Conservation (phyloP, 1,139 yeast species). For the Arxiozyma slooffiae region DNA sequence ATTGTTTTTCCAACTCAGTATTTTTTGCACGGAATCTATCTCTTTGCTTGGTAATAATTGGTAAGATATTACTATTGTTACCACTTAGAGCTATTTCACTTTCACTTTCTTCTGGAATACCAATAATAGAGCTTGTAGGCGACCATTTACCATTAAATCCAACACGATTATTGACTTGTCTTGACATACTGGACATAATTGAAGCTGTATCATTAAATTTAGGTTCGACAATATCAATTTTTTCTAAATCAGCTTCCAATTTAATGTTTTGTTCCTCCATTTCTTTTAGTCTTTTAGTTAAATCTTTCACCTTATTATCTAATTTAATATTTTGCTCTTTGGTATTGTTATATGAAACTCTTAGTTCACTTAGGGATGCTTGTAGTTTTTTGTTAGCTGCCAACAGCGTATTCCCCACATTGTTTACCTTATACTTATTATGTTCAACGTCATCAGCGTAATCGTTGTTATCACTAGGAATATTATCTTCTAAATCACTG, state of each 20-base stretch:
- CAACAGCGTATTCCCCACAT: conserved; percentile 34
- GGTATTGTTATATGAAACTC: conserved; percentile 25
- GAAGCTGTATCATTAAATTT: conserved; percentile 52
- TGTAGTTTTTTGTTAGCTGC: conserved; percentile 38
- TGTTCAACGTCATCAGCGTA: conserved; percentile 31
- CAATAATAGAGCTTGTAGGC: conserved; percentile 44
- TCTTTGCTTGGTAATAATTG: conserved; percentile 87
- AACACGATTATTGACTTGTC: conserved; percentile 35
- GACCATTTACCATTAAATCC: conserved; percentile 32
- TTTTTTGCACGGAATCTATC: conserved; percentile 80
- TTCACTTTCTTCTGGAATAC: conserved; percentile 33
- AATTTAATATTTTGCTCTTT: conserved; percentile 19
- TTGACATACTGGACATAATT: conserved; percentile 51
- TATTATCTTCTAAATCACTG: conserved; percentile 11
- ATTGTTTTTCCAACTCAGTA: conserved; percentile 73
- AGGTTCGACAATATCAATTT: conserved; percentile 32
- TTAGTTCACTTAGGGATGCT: conserved; percentile 29
- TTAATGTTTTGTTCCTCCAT: conserved; percentile 45
- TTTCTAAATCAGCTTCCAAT: conserved; percentile 65
- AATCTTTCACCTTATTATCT: conserved; percentile 21
- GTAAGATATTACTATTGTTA: conserved; percentile 44
- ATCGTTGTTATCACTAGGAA: conserved; percentile 30
- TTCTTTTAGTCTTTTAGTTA: conserved; percentile 33
- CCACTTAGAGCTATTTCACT: conserved; percentile 5
- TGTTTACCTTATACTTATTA: conserved; percentile 13